phyloP scores from a whole-genome alignment of 2,329 filamentous ascomycete genomes.

The Ploettnerulaceae sp. region DNA sequence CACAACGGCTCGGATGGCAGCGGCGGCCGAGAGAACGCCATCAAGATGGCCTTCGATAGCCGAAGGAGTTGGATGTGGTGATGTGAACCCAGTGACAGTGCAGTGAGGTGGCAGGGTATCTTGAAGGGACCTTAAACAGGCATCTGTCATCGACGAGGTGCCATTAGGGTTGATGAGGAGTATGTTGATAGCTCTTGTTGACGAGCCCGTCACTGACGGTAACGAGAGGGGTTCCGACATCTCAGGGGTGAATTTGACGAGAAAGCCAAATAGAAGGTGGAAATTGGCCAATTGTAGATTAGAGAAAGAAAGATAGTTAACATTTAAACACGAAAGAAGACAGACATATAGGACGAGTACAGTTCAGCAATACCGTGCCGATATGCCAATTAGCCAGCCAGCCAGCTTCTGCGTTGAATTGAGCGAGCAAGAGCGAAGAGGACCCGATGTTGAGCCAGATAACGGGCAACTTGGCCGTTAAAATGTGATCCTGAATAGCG shows the following conservation, averaged over 20 bases:
- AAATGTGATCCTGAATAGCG: conserved; percentile 5
- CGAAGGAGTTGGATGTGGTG: conserved; percentile 43
- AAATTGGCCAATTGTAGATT: too few species aligned
- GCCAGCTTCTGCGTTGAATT: background rate
- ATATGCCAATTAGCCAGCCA: too few species aligned
- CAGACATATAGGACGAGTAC: too few species aligned
- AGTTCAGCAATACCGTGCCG: too few species aligned
- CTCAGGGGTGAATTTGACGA: background rate
- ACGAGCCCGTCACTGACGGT: conserved; percentile 27
- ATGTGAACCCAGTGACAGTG: conserved; percentile 46
- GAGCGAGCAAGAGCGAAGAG: background rate
- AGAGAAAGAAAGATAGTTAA: too few species aligned
- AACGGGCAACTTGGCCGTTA: conserved; percentile 8
- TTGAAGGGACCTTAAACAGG: conserved; percentile 41
- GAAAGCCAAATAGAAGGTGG: background rate
- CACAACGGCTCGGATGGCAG: conserved; percentile 42
- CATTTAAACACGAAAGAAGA: too few species aligned
- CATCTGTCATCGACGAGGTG: conserved; percentile 43
- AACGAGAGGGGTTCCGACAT: conserved; percentile 17
- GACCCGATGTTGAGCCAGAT: background rate
- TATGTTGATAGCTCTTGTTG: conserved; percentile 34
- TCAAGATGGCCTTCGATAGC: conserved; percentile 48
- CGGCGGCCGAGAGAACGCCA: conserved; percentile 45
- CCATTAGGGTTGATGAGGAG: conserved; percentile 47
- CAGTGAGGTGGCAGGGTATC: conserved; percentile 44